Base-by-base conservation (phyloP, 2,329 filamentous ascomycete species). In the Alternaria sp. region DNA sequence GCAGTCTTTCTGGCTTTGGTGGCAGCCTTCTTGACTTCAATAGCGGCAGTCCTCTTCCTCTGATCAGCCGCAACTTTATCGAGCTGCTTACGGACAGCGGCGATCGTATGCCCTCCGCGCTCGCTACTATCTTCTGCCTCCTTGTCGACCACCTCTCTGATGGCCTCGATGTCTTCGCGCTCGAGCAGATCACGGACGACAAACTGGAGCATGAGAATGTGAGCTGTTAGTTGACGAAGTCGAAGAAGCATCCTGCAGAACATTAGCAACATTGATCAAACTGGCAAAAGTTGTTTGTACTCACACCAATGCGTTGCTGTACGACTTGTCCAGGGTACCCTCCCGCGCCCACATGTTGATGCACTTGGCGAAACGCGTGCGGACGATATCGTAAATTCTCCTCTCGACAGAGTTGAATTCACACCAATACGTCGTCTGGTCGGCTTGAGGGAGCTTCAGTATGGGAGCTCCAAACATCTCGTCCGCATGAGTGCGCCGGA, bases 401-500 rank as follows among this genome's bases (percentile, higher is more conserved):
- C 79, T 76, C 69, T 89, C 86, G 1, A 86, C 78, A 0, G 76
- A 60, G 14, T 84, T 86, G 71, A 88, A 87, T 0, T 83, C 66
- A 1, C 86, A 75, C 62, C 69, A 73, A 5, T 81, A 65, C 0
- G 81, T 81, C 2, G 68, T 70, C 52, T 85, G 78, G 7, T 75
- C 75, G 0, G 87, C 82, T 14, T 75, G 72, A 0, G 87, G 87
- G 0, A 89, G 77, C 8, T 81, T 83, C 16, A 89, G 70, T 1
- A 89, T 83, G 0, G 85, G 83, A 0, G 80, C 75, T 1, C 81
- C 79, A 61, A 89, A 85, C 16, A 89, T 77, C 9, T 64, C 56
- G 39, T 86, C 84, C 1, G 75, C 73, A 70, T 88, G 85, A 0
- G 86, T 88, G 6, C 86, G 80, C 5, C 86, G 79, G 16, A 86